A percentile compares a stretch with the other conserved stretches of the same genome.
Conservation (phyloP, 2,329 filamentous ascomycete genomes). For the Colletotrichum neosansevieriae region DNA sequence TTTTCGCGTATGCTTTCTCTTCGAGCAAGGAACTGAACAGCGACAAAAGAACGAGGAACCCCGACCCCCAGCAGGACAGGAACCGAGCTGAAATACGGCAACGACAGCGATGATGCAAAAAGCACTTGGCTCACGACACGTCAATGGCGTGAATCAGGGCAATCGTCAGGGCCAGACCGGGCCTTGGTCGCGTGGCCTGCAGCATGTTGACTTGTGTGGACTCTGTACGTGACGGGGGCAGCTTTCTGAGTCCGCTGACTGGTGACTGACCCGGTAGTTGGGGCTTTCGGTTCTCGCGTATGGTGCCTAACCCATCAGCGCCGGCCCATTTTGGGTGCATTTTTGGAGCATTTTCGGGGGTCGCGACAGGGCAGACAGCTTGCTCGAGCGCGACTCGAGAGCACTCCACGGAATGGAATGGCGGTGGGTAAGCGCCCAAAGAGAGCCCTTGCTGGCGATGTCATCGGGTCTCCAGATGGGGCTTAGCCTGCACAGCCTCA, state of each 20-base stretch:
- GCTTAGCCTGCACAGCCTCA: conserved; percentile 7
- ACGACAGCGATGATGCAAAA: conserved; percentile 14
- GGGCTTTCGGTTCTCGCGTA: conserved; percentile 10
- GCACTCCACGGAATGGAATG: neutral
- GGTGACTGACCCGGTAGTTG: conserved; percentile 16
- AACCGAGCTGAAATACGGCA: neutral
- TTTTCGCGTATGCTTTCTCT: neutral
- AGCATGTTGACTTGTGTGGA: conserved; percentile 6
- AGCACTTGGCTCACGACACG: conserved; percentile 16
- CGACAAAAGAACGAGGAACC: neutral
- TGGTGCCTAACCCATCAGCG: conserved; percentile 11
- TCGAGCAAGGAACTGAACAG: neutral
- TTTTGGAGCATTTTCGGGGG: neutral
- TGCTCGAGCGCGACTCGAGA: conserved; percentile 5
- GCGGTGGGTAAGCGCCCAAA: conserved; percentile 11
- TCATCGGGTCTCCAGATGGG: neutral
- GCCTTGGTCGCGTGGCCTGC: neutral
- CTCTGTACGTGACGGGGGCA: conserved; percentile 7
- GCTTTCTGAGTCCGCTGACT: neutral
- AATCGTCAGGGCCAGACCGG: neutral
- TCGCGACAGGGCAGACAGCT: conserved; percentile 16
- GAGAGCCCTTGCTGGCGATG: conserved; percentile 2
- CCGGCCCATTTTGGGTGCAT: too few species aligned
- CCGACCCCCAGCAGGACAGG: neutral
- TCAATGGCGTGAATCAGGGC: conserved; percentile 21